Base-by-base conservation (phyloP, 306 rosid genomes). In the Corylus americana region DNA sequence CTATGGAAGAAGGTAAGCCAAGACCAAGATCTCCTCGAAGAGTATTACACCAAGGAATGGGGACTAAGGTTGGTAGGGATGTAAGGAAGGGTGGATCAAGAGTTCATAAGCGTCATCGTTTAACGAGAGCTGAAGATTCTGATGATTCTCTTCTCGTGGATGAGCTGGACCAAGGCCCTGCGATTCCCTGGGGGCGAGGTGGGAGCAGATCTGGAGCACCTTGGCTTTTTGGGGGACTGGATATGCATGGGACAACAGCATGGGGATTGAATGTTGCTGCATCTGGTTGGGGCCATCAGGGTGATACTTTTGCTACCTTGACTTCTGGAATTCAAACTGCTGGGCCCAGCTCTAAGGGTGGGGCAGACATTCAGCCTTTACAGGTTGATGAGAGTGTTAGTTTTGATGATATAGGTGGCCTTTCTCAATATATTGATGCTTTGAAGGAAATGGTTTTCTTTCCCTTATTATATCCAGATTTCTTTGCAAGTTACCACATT, bases 241-340 rank as follows among this genome's bases (percentile, higher is more conserved):
- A 94, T 71, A 90, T 82, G 80, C 98, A 92, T 82, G 97, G 98
- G 75, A 81, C 99, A 73, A 73, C 98, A 39, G 85, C 96, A 16
- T 91, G 91, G 87, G 99, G 99, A 22, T 87, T 95, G 88, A 95
- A 95, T 86, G 83, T 91, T 79, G 98, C 98, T 50, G 98, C 99
- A 64, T 95, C 99, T 25, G 99, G 99, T 71, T 95, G 99, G 99
- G 98, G 94, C 83, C 99, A 95, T 86, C 99, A 95, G 85, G 91
- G 89, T 57, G 99, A 95, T 87, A 91, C 96, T 70, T 86, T 95
- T 79, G 81, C 98, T 31, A 48, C 91, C 54, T 80, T 91, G 82
- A 87, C 95, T n/a, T 87, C 98, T 78, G 98, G 98, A 81, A 81
- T 94, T 90, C 99, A 95, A 83, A 92, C 98, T 74, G 99, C 99